Percentiles rank a stretch among this genome's conserved stretches.
These are phyloP conservation scores for Trichoderma hamatum DNA, from an alignment of 2,329 filamentous ascomycete genomes.

Conservation along the genomic window DNA sequence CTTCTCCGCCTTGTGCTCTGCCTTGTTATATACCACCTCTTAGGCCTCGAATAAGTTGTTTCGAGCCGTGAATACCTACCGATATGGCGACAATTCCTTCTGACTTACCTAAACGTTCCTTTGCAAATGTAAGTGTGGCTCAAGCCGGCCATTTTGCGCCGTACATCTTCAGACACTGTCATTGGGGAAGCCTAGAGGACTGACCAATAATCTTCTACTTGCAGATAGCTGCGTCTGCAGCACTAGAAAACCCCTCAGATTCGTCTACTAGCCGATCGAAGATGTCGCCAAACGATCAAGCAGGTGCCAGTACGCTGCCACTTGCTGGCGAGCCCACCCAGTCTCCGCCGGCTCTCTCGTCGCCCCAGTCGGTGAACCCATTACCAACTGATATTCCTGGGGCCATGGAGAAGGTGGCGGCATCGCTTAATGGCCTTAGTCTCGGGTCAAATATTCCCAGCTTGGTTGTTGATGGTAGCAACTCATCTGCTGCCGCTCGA, in stretches of 20 bases:
- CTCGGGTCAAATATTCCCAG: slow-evolving; percentile 41
- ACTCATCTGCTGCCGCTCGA: slow-evolving; percentile 44
- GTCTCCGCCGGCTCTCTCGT: slow-evolving; percentile 27
- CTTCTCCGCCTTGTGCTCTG: slow-evolving; percentile 28
- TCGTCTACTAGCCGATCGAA: slow-evolving; percentile 11
- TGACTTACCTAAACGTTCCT: slow-evolving; percentile 64
- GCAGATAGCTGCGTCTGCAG: slow-evolving; percentile 54
- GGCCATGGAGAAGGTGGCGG: slow-evolving; percentile 35
- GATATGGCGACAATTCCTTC: slow-evolving; percentile 54
- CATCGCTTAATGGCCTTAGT: slow-evolving; percentile 38
- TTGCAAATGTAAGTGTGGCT: slow-evolving; percentile 67
- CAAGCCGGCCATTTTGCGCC: slow-evolving; percentile 2
- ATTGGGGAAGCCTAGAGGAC: slow-evolving; percentile 17
- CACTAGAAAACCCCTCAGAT: slow-evolving; percentile 33
- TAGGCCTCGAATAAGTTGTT: slow-evolving; percentile 29
- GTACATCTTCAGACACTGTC: slow-evolving; percentile 1
- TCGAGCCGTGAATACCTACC: slow-evolving; percentile 30
- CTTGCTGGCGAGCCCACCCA: neutral
- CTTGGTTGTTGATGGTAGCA: slow-evolving; percentile 55
- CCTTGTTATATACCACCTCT: slow-evolving; percentile 27
- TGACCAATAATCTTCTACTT: slow-evolving; percentile 18
- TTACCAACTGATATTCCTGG: slow-evolving; percentile 29
- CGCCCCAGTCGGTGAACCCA: slow-evolving; percentile 30
- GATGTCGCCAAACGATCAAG: slow-evolving; percentile 21
- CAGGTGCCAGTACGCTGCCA: slow-evolving; percentile 32